These are phyloP conservation scores for Acephala macrosclerotiorum DNA, from an alignment of 2,329 filamentous ascomycete species.

Conservation along the genomic window DNA sequence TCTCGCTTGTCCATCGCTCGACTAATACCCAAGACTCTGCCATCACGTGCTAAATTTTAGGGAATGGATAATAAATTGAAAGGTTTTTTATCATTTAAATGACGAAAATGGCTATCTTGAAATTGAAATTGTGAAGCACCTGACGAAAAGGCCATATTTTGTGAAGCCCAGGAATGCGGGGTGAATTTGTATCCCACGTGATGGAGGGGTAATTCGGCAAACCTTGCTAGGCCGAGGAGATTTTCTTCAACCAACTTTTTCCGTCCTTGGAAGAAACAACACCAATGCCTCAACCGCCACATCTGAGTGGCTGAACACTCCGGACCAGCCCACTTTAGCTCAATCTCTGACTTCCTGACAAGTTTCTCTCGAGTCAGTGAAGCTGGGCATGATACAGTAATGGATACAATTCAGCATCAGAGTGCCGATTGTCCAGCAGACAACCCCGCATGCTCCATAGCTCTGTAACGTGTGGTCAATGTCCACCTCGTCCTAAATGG, in stretches of 20 bases:
- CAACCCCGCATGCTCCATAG: neutral
- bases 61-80: too few species aligned
- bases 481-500: neutral
- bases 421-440: too few species aligned
- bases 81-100: too few species aligned
- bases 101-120: too few species aligned
- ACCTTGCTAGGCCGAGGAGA: neutral
- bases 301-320: too few species aligned
- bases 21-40: too few species aligned
- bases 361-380: neutral
- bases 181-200: neutral
- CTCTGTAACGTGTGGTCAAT: neutral
- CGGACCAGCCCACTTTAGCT: neutral
- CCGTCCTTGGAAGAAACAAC: neutral
- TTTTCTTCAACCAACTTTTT: neutral
- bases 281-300: neutral
- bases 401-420: neutral
- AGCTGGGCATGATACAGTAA: neutral
- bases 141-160: too few species aligned
- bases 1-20: neutral
- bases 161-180: too few species aligned
- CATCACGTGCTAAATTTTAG: too few species aligned
- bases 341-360: neutral
- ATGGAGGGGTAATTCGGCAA: constrained; percentile 2
- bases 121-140: neutral